Evolutionary conservation across 2,329 filamentous ascomycete genomes (phyloP), one percentile per base, ranked within the genome.

Genomic region (Atkinsonella hypoxylon): DNA sequence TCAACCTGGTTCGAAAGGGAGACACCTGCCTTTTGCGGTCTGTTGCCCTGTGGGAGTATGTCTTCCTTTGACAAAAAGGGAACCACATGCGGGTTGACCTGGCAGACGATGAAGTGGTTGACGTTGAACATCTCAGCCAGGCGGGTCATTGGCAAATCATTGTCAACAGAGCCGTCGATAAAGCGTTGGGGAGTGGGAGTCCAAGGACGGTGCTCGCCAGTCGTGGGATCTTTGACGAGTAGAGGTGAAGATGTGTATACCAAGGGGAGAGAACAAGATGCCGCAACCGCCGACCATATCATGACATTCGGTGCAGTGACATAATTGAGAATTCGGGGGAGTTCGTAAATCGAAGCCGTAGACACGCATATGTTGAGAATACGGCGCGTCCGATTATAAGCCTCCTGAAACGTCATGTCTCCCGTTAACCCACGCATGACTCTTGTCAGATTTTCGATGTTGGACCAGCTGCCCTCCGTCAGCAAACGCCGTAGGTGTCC

Each of bases 71-170:
- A 74, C 15, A 96, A 70, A 60, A 97, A 95, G 0, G 89, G 88
- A 0, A 94, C 81, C 9, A 96, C 87, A 59, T 97, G 91, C 0
- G 91, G 91, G 60, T 97, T 97, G 47, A 96, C 89, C 64, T 97
- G 91, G 0, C 89, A 95, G 17, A 96, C 91, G 57, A 97, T 96
- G 62, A 96, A 96, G 64, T 96, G 91, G 61, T 96, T 96, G 63
- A 96, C 90, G 61, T 96, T 95, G 73, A 96, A 95, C 85, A 96
- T 90, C 62, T 95, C 89, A 1, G 89, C 83, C 15, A 97, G 74
- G 2, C 88, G 81, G 18, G 85, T 89, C 81, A 95, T 95, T 1
- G 91, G 91, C 2, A 97, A 73, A 64, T 97, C 91, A 53, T 93
- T 93, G 63, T 96, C 89, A 20, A 97, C 88, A 1, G 90, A 96